Evolutionary conservation across 345 rosid genomes (phyloP).

Genomic region (Physaria fendleri): DNA sequence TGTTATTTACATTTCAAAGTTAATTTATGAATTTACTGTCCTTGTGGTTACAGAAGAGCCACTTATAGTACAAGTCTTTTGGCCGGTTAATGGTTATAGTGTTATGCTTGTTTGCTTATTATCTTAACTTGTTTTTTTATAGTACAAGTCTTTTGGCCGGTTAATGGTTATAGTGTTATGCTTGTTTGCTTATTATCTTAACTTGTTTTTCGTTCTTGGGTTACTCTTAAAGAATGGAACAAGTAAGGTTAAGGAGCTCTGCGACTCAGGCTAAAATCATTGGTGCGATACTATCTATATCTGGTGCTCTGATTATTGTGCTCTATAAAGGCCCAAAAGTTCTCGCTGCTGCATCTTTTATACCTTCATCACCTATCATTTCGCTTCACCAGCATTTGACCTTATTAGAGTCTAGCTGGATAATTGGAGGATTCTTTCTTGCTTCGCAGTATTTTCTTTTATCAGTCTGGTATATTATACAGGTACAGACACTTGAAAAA

Average conservation of each 20-base stretch:
- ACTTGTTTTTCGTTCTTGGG: not conserved
- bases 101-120: too few species aligned
- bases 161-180: too few species aligned
- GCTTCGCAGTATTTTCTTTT: constrained; percentile 23
- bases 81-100: too few species aligned
- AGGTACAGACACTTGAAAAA: constrained; percentile 11
- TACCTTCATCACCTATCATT: not conserved
- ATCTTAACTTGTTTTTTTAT: not conserved
- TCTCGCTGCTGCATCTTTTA: not conserved
- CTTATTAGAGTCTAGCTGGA: constrained; percentile 20
- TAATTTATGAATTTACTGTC: not conserved
- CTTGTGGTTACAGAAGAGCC: not conserved
- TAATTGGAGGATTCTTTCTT: constrained; percentile 23
- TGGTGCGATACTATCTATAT: constrained; percentile 26
- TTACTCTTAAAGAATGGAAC: constrained; percentile 17
- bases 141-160: too few species aligned
- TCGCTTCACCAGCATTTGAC: not conserved
- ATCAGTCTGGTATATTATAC: constrained; percentile 28
- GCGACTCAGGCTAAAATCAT: constrained; percentile 26
- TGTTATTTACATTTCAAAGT: not conserved
- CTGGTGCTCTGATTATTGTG: constrained; percentile 23
- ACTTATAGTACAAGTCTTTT: not conserved
- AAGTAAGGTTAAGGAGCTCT: constrained; percentile 16
- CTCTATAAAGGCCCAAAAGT: constrained; percentile 25
- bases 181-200: not conserved